These are phyloP conservation scores for Colletotrichum cuscutae DNA, from an alignment of 2,329 filamentous ascomycete genomes.

Conservation along the genomic window DNA sequence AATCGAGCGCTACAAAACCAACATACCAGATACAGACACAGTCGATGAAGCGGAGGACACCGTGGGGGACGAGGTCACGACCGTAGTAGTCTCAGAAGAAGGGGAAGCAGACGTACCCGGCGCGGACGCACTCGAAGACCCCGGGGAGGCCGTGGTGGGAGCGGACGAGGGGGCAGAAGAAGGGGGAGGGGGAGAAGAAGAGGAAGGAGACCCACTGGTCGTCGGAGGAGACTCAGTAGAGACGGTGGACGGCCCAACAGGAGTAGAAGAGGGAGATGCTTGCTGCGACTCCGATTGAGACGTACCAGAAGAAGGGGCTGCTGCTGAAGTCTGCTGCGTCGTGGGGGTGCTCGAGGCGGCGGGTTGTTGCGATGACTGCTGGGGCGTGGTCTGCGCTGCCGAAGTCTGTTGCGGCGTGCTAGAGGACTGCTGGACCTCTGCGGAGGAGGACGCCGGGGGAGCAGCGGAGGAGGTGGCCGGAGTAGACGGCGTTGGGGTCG, in stretches of 20 bases:
- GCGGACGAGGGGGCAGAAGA: constrained; percentile 41
- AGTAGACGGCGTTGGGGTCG: constrained; percentile 36
- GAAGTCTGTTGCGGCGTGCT: constrained; percentile 27
- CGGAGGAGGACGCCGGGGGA: constrained; percentile 15
- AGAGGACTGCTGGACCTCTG: constrained; percentile 12
- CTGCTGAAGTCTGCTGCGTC: constrained; percentile 42
- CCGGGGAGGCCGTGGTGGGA: constrained; percentile 32
- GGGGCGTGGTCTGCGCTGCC: constrained; percentile 21
- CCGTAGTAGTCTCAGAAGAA: constrained; percentile 33
- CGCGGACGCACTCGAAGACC: constrained; percentile 35
- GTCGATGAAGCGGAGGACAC: constrained; percentile 19
- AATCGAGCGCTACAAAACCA: constrained; percentile 31
- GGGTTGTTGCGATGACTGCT: constrained; percentile 32
- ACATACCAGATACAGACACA: constrained; percentile 33
- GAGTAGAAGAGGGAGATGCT: constrained; percentile 38
- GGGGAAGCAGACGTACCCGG: constrained; percentile 37
- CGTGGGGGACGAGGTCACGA: constrained; percentile 32
- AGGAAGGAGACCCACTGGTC: constrained; percentile 36
- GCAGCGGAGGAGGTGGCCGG: constrained; percentile 27
- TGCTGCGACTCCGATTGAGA: constrained; percentile 34
- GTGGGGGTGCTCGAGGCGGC: constrained; percentile 29
- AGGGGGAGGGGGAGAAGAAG: constrained; percentile 40
- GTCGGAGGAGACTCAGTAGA: constrained; percentile 33
- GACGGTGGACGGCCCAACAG: constrained; percentile 44
- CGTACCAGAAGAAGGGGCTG: constrained; percentile 43